phyloP scores from a whole-genome alignment of 202 grass and related monocot genomes.

The Panicum virgatum region DNA sequence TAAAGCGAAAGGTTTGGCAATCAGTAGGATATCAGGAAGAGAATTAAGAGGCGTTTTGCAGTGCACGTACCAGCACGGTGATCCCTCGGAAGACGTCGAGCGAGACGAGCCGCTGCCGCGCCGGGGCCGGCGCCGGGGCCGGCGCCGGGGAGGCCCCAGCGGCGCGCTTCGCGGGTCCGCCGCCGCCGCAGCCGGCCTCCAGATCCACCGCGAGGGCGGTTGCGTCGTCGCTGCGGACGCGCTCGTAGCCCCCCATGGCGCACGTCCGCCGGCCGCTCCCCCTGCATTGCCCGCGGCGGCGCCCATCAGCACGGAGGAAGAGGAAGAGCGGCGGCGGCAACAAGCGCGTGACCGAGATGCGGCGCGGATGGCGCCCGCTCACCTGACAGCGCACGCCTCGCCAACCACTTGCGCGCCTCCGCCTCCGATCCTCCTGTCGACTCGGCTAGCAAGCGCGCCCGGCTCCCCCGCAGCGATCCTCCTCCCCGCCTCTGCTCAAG shows the following conservation, averaged over 20 bases:
- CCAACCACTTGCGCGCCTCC: constrained; percentile 32
- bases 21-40: background rate
- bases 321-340: background rate
- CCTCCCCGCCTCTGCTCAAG: background rate
- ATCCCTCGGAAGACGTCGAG: constrained; percentile 95
- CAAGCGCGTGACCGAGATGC: constrained; percentile 44
- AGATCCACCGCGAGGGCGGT: constrained; percentile 38
- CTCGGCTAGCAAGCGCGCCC: background rate
- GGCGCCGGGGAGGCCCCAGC: background rate
- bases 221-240: constrained; percentile 46
- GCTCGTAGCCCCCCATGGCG: constrained; percentile 53
- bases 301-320: background rate
- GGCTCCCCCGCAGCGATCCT: too few species aligned
- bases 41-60: background rate
- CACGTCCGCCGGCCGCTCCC: background rate
- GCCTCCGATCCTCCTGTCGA: background rate
- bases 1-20: background rate
- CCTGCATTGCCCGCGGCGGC: constrained; percentile 41
- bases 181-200: constrained; percentile 27
- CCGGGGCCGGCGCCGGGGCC: too few species aligned
- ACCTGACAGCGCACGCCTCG: constrained; percentile 29
- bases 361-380: constrained; percentile 46
- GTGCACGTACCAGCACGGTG: constrained; percentile 69
- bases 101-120: constrained; percentile 68
- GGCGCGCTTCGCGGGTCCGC: too few species aligned